These are phyloP conservation scores for Botrytis galanthina DNA, from an alignment of 2,329 filamentous ascomycete genomes.

Conservation along the genomic window DNA sequence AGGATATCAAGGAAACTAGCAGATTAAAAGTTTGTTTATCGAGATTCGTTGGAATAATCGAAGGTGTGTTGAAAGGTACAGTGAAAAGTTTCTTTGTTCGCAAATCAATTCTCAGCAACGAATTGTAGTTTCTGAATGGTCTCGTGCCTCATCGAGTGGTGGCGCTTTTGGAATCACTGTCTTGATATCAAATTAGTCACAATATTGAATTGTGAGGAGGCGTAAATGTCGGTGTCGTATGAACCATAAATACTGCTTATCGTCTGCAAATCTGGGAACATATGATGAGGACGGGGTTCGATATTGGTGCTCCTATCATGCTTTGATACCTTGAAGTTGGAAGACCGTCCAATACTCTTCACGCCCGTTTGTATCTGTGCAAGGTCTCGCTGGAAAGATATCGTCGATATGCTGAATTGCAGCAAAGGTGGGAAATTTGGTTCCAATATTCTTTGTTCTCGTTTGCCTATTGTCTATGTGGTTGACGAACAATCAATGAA, in stretches of 20 bases:
- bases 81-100: slow-evolving; percentile 5
- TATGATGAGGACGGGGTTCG: neutral
- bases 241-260: neutral
- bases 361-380: neutral
- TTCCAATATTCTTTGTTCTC: neutral
- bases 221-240: neutral
- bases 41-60: neutral
- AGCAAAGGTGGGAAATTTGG: neutral
- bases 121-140: slow-evolving; percentile 1
- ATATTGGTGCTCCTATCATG: neutral
- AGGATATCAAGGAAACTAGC: neutral
- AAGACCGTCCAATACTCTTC: neutral
- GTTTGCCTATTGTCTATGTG: neutral
- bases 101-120: neutral
- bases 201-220: slow-evolving; percentile 1
- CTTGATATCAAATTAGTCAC: neutral
- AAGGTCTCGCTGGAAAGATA: neutral
- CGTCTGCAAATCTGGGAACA: neutral
- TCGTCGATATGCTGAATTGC: neutral
- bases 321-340: neutral
- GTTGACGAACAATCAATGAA: neutral
- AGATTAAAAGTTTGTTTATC: neutral
- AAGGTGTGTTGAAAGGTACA: neutral
- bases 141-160: slow-evolving; percentile 4
- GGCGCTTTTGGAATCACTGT: neutral